Evolutionary conservation across 208 protist species (phyloP), one percentile per base, ranked within the genome.

Genomic region (Crithidia bombi): DNA sequence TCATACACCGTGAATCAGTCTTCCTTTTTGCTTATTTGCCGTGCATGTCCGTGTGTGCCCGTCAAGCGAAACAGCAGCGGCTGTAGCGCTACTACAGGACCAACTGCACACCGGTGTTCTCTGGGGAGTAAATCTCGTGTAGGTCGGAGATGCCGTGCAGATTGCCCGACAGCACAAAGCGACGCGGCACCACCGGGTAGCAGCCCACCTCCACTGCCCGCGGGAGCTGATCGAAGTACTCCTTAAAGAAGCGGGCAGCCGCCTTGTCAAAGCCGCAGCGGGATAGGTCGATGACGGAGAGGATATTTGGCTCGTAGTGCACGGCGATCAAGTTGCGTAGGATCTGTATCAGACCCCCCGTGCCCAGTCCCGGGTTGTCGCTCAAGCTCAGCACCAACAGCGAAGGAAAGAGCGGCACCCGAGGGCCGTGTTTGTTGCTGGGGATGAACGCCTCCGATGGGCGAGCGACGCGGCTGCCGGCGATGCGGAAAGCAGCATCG

Each of bases 321-420:
- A 65, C 54, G 19, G 84, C 81, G 26, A 95, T 56, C 9, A 95
- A 50, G 25, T 73, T 81, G 21, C 82, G 82, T n/a, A 95, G 72
- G 26, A 93, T 58, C 23, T 75, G 56, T 25, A 75, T 71, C 9
- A 95, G 65, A 14, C 90, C 87, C 10, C 21, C 52, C 39, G 73
- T 80, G 21, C 90, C 90, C 9, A 95, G 68, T 21, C 82, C 75
- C 11, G 81, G 78, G 63, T 95, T 95, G 65, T 95, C 90, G 39
- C 83, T 89, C 19, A 95, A 75, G 61, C 83, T 90, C 33, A 95
- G 81, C 17, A 95, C 66, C 0, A 69, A 64, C 23, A 95, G 61
- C 19, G 77, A 83, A 9, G 90, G 90, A 44, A 95, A 93, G 26
- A 95, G 72, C 1, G 83, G 77, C 9, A 67, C 73, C 21, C 46